A percentile compares a stretch with the other conserved stretches of the same genome.
Conservation (phyloP, 257 asterid species). For the Dorcoceras hygrometricum region DNA sequence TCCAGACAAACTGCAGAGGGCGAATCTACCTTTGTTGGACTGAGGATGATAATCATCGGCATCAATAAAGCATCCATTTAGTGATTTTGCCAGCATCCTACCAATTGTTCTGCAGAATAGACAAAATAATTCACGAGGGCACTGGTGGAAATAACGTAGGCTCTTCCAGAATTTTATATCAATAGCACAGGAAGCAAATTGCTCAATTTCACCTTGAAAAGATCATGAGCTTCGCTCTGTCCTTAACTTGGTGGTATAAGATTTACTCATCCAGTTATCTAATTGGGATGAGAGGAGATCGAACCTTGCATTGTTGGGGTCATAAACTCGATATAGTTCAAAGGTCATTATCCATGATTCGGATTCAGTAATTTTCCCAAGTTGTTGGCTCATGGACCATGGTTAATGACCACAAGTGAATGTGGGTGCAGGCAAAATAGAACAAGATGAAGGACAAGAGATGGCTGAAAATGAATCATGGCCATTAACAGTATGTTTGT, state of each 20-base stretch:
- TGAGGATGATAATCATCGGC: constrained; percentile 78
- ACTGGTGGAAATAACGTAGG: neutral
- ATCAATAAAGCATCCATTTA: constrained; percentile 57
- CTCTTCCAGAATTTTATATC: neutral
- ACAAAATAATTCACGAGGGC: neutral
- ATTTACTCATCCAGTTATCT: neutral
- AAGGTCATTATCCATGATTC: neutral
- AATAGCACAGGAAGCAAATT: neutral
- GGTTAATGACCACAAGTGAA: neutral
- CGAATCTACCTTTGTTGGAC: constrained; percentile 65
- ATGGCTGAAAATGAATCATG: neutral
- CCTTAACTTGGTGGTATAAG: too few species aligned
- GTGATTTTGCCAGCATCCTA: constrained; percentile 51
- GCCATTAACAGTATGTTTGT: neutral
- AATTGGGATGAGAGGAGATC: neutral
- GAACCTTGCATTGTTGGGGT: neutral
- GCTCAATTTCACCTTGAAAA: neutral
- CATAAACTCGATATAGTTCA: neutral
- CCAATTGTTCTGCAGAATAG: constrained; percentile 60
- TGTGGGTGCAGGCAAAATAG: neutral
- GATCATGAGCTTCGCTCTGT: too few species aligned
- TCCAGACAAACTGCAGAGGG: neutral
- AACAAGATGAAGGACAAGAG: neutral
- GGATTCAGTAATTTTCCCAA: neutral
- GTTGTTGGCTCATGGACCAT: too few species aligned